These are phyloP conservation scores for Xerocomus nothofagi DNA, from an alignment of 1,284 basidiomycete genomes.

Conservation along the genomic window DNA sequence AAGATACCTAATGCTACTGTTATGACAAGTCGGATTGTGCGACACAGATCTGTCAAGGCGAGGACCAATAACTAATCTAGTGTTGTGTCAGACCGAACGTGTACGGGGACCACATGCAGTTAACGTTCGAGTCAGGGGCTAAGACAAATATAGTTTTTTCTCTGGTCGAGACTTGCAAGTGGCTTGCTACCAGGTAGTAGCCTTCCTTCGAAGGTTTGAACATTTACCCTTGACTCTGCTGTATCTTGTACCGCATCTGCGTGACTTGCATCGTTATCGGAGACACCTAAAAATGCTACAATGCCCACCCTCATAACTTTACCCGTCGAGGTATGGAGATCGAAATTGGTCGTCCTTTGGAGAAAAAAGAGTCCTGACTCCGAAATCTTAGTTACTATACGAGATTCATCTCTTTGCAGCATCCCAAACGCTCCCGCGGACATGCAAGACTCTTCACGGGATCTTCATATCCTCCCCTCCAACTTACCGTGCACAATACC, in stretches of 20 bases:
- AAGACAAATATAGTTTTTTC: background rate
- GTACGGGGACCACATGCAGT: too few species aligned
- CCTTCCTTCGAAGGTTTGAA: background rate
- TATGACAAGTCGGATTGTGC: too few species aligned
- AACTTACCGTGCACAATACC: constrained; percentile 59
- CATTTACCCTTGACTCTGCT: background rate
- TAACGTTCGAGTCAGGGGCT: background rate
- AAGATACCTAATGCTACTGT: too few species aligned
- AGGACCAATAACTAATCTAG: too few species aligned
- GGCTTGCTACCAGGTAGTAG: too few species aligned
- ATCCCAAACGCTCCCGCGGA: constrained; percentile 58
- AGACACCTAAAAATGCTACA: constrained; percentile 40
- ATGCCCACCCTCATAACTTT: constrained; percentile 36
- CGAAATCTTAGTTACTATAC: constrained; percentile 68
- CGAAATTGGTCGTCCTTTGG: background rate
- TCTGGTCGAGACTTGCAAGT: too few species aligned
- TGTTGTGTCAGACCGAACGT: too few species aligned
- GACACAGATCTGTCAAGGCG: too few species aligned
- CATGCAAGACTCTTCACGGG: constrained; percentile 49
- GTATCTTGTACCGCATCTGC: background rate
- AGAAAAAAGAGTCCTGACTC: constrained; percentile 5
- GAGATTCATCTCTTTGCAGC: constrained; percentile 68
- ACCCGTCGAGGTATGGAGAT: constrained; percentile 46
- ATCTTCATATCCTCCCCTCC: constrained; percentile 54
- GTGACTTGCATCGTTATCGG: background rate